phyloP scores from a whole-genome alignment of 805 yeast genomes.

The Lipomyces spencermartinsiae region DNA sequence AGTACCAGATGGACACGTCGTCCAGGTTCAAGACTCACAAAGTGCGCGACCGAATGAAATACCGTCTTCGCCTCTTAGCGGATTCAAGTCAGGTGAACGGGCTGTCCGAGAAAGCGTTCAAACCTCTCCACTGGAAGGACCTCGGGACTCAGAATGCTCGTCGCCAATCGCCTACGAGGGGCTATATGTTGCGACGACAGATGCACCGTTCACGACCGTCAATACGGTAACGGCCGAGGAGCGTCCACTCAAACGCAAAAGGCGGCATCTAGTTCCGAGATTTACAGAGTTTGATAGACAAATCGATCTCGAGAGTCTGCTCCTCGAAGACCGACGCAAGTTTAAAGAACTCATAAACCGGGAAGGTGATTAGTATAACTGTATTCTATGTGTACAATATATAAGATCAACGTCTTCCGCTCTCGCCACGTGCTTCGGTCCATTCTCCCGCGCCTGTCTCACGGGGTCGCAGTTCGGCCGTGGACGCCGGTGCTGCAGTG shows the following conservation, averaged over 20 bases:
- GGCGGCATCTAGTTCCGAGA: neutral
- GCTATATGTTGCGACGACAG: neutral
- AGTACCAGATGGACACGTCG: neutral
- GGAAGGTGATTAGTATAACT: neutral
- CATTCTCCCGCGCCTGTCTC: conserved; percentile 80
- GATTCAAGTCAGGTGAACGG: neutral
- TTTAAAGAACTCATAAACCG: neutral
- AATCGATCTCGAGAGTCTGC: neutral
- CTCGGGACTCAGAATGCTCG: neutral
- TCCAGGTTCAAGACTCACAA: neutral
- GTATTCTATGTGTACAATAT: neutral
- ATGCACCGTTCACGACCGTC: neutral
- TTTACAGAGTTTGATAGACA: neutral
- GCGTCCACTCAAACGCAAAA: neutral
- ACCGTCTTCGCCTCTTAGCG: neutral
- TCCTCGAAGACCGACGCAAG: neutral
- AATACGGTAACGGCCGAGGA: neutral
- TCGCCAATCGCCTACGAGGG: neutral
- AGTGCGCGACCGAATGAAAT: neutral
- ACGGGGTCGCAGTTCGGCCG: conserved; percentile 53
- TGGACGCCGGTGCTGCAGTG: conserved; percentile 25
- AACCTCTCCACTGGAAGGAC: neutral
- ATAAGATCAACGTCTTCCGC: conserved; percentile 51
- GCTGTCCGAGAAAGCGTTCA: neutral
- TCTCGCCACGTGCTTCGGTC: conserved; percentile 82